Evolutionary conservation across 2,329 filamentous ascomycete genomes (phyloP).

Genomic region (Claviceps humidiphila): DNA sequence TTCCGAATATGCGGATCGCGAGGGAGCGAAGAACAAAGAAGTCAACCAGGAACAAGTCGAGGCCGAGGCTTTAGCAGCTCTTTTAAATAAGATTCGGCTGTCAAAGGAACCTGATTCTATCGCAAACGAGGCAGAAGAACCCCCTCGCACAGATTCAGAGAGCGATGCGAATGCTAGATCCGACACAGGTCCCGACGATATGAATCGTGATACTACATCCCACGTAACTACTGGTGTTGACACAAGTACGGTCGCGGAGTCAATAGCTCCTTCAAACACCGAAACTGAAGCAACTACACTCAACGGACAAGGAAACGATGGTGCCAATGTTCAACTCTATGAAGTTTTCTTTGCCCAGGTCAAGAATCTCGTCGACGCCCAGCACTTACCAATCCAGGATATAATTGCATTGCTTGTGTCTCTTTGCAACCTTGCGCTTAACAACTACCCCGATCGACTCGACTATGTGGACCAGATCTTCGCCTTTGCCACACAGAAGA

Average conservation of each 20-base stretch:
- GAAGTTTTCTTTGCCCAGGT: conserved; percentile 97
- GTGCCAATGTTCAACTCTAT: conserved; percentile 75
- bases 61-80: conserved; percentile 64
- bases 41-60: conserved; percentile 67
- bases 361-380: conserved; percentile 80
- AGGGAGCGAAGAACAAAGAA: conserved; percentile 56
- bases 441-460: conserved; percentile 83
- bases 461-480: conserved; percentile 95
- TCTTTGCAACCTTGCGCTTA: conserved; percentile 80
- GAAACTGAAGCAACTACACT: conserved; percentile 34
- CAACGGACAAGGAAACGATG: conserved; percentile 28
- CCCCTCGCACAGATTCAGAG: conserved; percentile 23
- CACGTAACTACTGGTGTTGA: conserved; percentile 17
- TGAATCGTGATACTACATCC: conserved; percentile 9
- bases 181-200: conserved; percentile 20
- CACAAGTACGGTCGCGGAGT: conserved; percentile 16
- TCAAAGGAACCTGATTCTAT: conserved; percentile 34
- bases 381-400: conserved; percentile 85
- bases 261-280: conserved; percentile 27
- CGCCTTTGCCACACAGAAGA: conserved; percentile 75
- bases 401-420: conserved; percentile 92
- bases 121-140: conserved; percentile 10
- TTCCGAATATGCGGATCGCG: conserved; percentile 86
- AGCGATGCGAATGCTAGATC: conserved; percentile 15
- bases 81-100: conserved; percentile 68